Evolutionary conservation across 345 rosid genomes (phyloP), one percentile per base, ranked within the genome.

Genomic region (Arabidopsis thaliana): DNA sequence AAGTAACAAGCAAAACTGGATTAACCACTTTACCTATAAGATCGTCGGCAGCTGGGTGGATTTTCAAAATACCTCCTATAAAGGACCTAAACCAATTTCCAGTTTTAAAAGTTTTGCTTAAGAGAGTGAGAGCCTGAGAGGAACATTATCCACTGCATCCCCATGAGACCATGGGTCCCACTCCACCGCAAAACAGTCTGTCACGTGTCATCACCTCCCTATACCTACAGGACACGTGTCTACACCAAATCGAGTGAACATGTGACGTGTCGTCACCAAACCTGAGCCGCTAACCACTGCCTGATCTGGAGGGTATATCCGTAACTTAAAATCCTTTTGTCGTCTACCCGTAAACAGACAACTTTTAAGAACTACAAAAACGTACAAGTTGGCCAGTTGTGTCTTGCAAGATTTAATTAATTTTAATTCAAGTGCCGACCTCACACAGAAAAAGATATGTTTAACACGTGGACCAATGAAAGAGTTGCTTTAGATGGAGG

Each of bases 401-500:
- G 16, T 16, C 20, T 16, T 16, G 20, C 20, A 16, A 16, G 20
- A 16, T 16, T 16, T 16, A 16, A 16, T 20, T 25, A 10, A 13
- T 41, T 58, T n/a, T 11, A 28, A 28, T 28, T 44, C 16, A 1
- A 11, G 28, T 49, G 56, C 81, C 73, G 76, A 78, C 81, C 41
- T 65, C 77, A 45, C 37, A 32, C 13, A 34, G 69, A 72, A 73
- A 59, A 78, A 53, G 60, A 73, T 78, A 73, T 72, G 65, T 10
- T 2, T 0, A 20, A 78, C 74, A 73, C 74, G 74, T 73, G 78
- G 74, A 67, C 81, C 78, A 78, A 78, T 78, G 24, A 67, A 4
- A 78, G 73, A 36, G 38, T 37, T 51, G 69, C 16, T 78, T 67
- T 78, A 67, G 81, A 78, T 72, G 81, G 81, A 67, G 71, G 53